Conservation (phyloP, 192 early-diverging fungal genomes). For the Coemansia sp. region DNA sequence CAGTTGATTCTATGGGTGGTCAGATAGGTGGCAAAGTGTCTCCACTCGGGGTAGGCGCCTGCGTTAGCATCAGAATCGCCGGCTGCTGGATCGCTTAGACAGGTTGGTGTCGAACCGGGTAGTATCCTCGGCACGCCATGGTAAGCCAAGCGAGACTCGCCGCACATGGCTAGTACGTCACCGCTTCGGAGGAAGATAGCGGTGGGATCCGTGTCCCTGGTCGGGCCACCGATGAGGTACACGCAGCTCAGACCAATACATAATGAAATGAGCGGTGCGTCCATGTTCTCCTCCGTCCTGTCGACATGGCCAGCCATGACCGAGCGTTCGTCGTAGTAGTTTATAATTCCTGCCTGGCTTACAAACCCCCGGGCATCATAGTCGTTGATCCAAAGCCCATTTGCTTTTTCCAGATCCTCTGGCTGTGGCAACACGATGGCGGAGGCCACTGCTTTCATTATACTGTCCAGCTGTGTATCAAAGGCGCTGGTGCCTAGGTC, state of each 20-base stretch:
- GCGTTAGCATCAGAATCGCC: conserved; percentile 15
- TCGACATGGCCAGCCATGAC: conserved; percentile 92
- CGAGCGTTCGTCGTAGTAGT: conserved; percentile 84
- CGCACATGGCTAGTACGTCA: conserved; percentile 87
- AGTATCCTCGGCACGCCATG: conserved; percentile 87
- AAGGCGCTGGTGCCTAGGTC: conserved; percentile 53
- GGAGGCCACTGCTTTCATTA: conserved; percentile 65
- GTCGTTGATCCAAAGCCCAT: conserved; percentile 43
- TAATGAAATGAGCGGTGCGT: conserved; percentile 77
- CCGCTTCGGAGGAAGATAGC: conserved; percentile 79
- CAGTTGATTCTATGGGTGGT: conserved; percentile 76
- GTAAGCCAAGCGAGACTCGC: conserved; percentile 67
- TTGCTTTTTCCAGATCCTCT: not conserved
- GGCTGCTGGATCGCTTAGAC: conserved; percentile 41
- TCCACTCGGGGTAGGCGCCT: conserved; percentile 58
- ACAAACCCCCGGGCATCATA: conserved; percentile 58
- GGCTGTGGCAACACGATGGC: conserved; percentile 51
- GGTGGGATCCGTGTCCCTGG: conserved; percentile 63
- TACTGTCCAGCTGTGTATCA: conserved; percentile 58
- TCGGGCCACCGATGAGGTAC: conserved; percentile 75
- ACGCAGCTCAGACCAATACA: conserved; percentile 61
- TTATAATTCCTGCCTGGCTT: conserved; percentile 90
- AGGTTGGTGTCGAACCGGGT: conserved; percentile 63
- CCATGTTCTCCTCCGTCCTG: conserved; percentile 79
- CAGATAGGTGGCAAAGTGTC: conserved; percentile 66